phyloP scores from a whole-genome alignment of 768 basidiomycete genomes.

The Pleurotus citrinopileatus region DNA sequence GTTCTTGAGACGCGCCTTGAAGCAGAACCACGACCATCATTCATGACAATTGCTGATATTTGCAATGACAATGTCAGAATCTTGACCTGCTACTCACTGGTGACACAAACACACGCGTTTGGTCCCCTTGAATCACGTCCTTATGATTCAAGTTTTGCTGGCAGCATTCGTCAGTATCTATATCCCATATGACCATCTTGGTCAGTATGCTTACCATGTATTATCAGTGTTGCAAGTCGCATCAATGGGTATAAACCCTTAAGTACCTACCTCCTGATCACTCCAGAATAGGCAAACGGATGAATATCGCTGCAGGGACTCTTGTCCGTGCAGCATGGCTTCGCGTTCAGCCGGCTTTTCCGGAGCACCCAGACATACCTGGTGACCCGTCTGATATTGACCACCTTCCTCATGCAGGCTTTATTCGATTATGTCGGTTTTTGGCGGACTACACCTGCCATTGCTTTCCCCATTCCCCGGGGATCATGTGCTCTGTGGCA shows the following conservation, averaged over 20 bases:
- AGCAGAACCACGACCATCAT: not conserved
- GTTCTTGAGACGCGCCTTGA: too few relatives aligned
- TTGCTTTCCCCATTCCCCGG: not conserved
- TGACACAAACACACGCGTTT: not conserved
- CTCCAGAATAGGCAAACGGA: not conserved
- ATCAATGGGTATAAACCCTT: not conserved
- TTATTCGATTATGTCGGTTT: not conserved
- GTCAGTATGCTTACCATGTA: too few relatives aligned
- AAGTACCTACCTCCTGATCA: not conserved
- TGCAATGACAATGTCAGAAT: not conserved
- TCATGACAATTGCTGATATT: not conserved
- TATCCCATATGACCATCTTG: too few relatives aligned
- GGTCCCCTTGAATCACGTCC: too few relatives aligned
- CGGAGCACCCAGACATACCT: not conserved
- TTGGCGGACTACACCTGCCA: not conserved
- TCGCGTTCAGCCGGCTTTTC: not conserved
- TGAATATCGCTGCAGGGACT: not conserved
- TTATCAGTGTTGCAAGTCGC: too few relatives aligned
- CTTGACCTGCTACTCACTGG: not conserved
- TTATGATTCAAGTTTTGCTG: too few relatives aligned
- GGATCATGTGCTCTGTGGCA: not conserved
- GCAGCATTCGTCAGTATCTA: too few relatives aligned
- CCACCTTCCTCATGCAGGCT: not conserved
- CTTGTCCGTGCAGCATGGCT: not conserved
- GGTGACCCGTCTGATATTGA: not conserved